Base-by-base conservation (phyloP, 148 eudicot species). In the Chenopodium suecicum region DNA sequence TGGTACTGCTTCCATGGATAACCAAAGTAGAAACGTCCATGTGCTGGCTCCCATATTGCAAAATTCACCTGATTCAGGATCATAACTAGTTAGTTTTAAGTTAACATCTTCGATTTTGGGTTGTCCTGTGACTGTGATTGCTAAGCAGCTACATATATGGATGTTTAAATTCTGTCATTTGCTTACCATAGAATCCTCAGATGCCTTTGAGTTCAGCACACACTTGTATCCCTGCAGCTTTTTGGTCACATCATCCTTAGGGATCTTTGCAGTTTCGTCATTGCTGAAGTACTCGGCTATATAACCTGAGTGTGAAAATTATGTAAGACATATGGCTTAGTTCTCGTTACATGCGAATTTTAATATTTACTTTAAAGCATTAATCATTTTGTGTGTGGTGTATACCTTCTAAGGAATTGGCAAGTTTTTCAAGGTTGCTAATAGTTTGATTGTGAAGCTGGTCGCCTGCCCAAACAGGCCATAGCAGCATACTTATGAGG, bases 41-140 rank as follows among this genome's bases (percentile, higher is more conserved):
- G 97, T 22, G 93, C 86, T 12, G 97, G 97, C 83, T 95, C 98
- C 98, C 98, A 95, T 84, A 91, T 84, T 2, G 98, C 97, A 75
- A 91, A 87, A 79, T 91, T 95, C 0, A 89, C 98, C 95, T 95
- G 88, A 76, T 74, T 31, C 70, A 76, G 14, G 22, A 54, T 37
- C 14, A 19, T 41, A 6, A 41, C 14, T 47, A 31, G 34, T 65
- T 27, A 60, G 68, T 58, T 77, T 76, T 50, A 50, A 11, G 54
- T 50, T 50, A 27, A 27, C 29, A 50, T 9, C 16, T 9, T 50
- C 54, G 12, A 50, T 10, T 50, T 50, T 50, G 54, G 22, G 62
- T 17, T 4, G 62, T 56, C 62, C 17, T 19, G 17, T 19, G 17
- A 17, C 17, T 19, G 17, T 19, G 17, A 17, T 56, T 56, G 16